Evolutionary conservation across 371 early-diverging fungal species (phyloP), one percentile per base, ranked within the genome.

Genomic region (Spraguea lophii): DNA sequence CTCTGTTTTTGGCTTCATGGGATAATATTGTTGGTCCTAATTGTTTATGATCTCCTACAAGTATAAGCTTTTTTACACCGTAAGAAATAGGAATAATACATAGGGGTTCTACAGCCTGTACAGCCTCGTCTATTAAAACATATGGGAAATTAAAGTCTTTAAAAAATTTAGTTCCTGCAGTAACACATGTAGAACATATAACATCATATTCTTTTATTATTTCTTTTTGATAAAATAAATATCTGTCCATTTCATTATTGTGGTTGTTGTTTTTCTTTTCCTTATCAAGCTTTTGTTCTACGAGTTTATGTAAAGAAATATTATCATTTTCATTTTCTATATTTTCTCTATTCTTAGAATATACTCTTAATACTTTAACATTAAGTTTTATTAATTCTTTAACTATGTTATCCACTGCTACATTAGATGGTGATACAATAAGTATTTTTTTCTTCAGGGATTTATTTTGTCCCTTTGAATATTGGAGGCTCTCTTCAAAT

Each of bases 31-130:
- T 89, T 1, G 97, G 93, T 1, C 91, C 91, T 17, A 95, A 70
- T 66, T 95, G 97, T 70, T 91, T 89, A 64, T 93, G 93, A 69
- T 95, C 97, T 24, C 97, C 97, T 1, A 95, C 90, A 9, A 95
- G 74, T 0, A 95, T 84, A 13, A 82, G 81, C 70, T 91, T 92
- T 57, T 83, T 85, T 43, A 80, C 80, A 1, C 92, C 89, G 39
- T 85, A 71, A 4, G 89, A 84, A 32, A 93, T 74, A 1, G 93
- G 92, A 52, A 95, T 92, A 75, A 95, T 73, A 63, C 84, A 83
- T 69, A 88, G 88, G 0, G 93, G 92, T 60, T 95, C 95, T 22
- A 85, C 81, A 1, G 89, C 83, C 69, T 93, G 93, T 2, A 90
- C 89, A 13, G 88, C 83, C 69, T 95, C 95, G 68, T 95, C 95